Evolutionary conservation across 306 rosid genomes (phyloP).

Genomic region (Malus sieversii): DNA sequence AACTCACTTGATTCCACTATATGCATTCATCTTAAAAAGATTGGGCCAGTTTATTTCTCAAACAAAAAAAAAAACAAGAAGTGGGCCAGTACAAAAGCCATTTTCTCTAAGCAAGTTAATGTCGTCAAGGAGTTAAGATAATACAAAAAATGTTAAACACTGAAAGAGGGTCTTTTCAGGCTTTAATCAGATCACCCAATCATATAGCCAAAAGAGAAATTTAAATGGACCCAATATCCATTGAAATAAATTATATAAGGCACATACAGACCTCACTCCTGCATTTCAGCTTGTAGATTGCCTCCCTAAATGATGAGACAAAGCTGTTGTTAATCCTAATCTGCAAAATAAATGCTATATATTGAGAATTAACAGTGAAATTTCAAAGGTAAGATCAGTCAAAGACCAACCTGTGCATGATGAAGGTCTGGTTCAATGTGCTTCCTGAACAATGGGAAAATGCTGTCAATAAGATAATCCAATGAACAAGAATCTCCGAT

Average conservation of each 20-base stretch:
- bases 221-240: neutral
- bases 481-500: slow-evolving; percentile 98
- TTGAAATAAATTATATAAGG: slow-evolving; percentile 1
- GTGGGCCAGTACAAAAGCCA: neutral
- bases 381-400: slow-evolving; percentile 24
- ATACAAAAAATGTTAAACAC: neutral
- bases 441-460: slow-evolving; percentile 92
- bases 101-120: neutral
- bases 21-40: neutral
- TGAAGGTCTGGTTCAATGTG: slow-evolving; percentile 99
- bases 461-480: slow-evolving; percentile 96
- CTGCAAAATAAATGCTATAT: slow-evolving; percentile 44
- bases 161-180: neutral
- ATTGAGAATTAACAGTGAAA: slow-evolving; percentile 24
- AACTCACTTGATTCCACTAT: neutral
- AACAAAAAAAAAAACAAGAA: neutral
- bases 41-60: neutral
- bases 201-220: neutral
- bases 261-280: slow-evolving; percentile 62
- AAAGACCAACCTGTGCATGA: slow-evolving; percentile 88
- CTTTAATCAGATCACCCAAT: neutral
- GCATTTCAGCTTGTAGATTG: slow-evolving; percentile 96
- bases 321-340: slow-evolving; percentile 98
- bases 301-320: slow-evolving; percentile 97
- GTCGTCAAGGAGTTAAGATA: neutral